A percentile compares a stretch with the other conserved stretches of the same genome.
Evolutionary conservation across 306 rosid genomes (phyloP).

Genomic region (Elaeagnus macrophylla): DNA sequence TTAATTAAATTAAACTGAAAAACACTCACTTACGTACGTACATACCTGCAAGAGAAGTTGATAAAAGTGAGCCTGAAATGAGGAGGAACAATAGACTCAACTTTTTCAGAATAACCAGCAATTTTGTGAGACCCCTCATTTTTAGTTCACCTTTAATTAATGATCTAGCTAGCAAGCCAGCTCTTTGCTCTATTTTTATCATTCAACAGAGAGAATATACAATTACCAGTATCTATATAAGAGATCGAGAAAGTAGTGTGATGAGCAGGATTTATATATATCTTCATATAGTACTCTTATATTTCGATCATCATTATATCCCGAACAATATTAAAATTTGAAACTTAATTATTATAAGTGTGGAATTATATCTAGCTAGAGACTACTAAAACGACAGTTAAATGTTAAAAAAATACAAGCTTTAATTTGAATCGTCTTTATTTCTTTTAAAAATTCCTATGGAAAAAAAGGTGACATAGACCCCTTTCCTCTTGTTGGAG

Average conservation of each 20-base stretch:
- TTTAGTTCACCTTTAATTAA: background rate
- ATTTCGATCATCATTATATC: too few species aligned
- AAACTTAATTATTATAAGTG: slow-evolving; percentile 4
- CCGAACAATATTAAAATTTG: too few species aligned
- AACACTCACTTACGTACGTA: slow-evolving; percentile 15
- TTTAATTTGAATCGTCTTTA: slow-evolving; percentile 20
- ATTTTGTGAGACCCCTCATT: slow-evolving; percentile 32
- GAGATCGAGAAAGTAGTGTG: too few species aligned
- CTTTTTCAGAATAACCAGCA: slow-evolving; percentile 43
- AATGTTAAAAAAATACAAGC: slow-evolving; percentile 14
- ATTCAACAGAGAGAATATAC: slow-evolving; percentile 20
- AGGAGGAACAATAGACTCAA: slow-evolving; percentile 42
- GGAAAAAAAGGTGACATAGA: slow-evolving; percentile 37
- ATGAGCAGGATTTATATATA: too few species aligned
- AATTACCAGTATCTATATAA: too few species aligned
- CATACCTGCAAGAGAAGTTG: slow-evolving; percentile 60
- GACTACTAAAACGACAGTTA: slow-evolving; percentile 33
- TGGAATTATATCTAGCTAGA: slow-evolving; percentile 19
- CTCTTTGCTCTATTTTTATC: slow-evolving; percentile 22
- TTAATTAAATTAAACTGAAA: slow-evolving; percentile 13
- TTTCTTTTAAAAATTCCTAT: slow-evolving; percentile 25
- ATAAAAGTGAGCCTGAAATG: slow-evolving; percentile 43
- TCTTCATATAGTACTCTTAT: too few species aligned
- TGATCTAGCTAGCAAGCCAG: slow-evolving; percentile 1
- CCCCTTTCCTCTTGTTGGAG: slow-evolving; percentile 78